Base-by-base conservation (phyloP, 352 stramenopile species). In the Elongisporangium anandrum region DNA sequence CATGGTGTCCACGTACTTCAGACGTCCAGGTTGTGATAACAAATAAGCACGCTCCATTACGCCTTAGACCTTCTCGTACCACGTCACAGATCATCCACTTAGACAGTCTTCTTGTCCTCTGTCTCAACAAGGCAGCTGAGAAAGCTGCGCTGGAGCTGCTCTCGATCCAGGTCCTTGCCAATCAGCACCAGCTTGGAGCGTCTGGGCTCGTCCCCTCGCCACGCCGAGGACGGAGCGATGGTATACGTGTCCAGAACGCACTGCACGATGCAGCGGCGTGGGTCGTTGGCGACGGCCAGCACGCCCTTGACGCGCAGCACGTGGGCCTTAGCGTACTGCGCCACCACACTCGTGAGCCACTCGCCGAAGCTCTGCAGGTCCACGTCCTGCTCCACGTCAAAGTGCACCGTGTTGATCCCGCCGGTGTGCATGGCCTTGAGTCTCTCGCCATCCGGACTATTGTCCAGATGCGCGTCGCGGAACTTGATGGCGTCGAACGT, bases 211-310 rank as follows among this genome's bases (percentile, higher is more conserved):
- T 51, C 39, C 12, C 39, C 17, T n/a, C 66, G 51, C 72, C 77
- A 87, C 0, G 59, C 50, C 8, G 63, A 48, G 17, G 78, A 73
- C 45, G 78, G 82, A 2, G 82, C 78, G 50, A 90, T 86, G 48
- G 79, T 92, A 57, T 88, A 92, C 50, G 79, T 92, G 58, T 92
- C 82, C 21, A 90, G 55, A 15, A 90, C 79, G 45, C 82, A 78
- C 53, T 92, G 82, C 0, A 92, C 67, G 24, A 92, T 68, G 50
- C 82, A 92, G 8, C 72, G 69, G 4, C 61, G 69, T 21, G 69
- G 60, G 34, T 83, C 75, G n/a, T 69, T 68, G 21, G 69, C 54
- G 23, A 89, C 60, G 0, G 79, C 70, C 1, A 91, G 56, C 22
- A 90, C 68, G 26, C 81, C 79, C 60, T 91, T 91, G 48, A 89